Percentiles rank a stretch among this genome's conserved stretches.
phyloP scores from a whole-genome alignment of 495 filamentous ascomycete species.

The Pyrenopolyporus hunteri region DNA sequence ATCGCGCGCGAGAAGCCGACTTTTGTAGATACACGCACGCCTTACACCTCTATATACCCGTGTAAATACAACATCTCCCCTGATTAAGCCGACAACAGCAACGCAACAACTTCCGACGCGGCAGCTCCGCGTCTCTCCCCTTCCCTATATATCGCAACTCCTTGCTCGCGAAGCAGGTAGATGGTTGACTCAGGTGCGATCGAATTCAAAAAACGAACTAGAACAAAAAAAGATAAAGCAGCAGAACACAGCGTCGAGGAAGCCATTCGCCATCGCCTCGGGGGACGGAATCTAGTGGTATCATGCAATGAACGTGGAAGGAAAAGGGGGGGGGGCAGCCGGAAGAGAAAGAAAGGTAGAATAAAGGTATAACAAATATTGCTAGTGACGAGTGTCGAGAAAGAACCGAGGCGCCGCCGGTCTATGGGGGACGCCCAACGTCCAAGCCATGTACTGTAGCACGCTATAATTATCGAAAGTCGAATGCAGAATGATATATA shows the following conservation, averaged over 20 bases:
- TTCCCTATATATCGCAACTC: neutral
- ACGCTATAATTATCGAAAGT: conserved; percentile 25
- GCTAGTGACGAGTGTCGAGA: conserved; percentile 13
- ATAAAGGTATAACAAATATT: conserved; percentile 2
- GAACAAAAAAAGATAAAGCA: conserved; percentile 14
- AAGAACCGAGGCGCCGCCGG: conserved; percentile 11
- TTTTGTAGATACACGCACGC: conserved; percentile 25
- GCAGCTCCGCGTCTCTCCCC: neutral
- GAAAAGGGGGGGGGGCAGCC: conserved; percentile 28
- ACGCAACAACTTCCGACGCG: neutral
- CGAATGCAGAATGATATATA: conserved; percentile 34
- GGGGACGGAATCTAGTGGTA: conserved; percentile 33
- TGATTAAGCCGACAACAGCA: conserved; percentile 19
- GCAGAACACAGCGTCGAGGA: conserved; percentile 7
- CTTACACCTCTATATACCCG: conserved; percentile 19
- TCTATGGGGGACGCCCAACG: conserved; percentile 29
- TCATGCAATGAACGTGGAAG: conserved; percentile 34
- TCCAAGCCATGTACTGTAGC: conserved; percentile 35
- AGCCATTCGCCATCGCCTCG: conserved; percentile 13
- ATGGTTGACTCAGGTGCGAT: neutral
- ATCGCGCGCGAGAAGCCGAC: conserved; percentile 9
- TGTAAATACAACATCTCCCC: conserved; percentile 23
- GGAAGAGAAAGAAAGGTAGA: conserved; percentile 7
- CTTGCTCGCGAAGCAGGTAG: neutral
- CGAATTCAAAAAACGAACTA: conserved; percentile 4